Base-by-base conservation (phyloP, 352 stramenopile genomes). In the Blastocystis hominis region DNA sequence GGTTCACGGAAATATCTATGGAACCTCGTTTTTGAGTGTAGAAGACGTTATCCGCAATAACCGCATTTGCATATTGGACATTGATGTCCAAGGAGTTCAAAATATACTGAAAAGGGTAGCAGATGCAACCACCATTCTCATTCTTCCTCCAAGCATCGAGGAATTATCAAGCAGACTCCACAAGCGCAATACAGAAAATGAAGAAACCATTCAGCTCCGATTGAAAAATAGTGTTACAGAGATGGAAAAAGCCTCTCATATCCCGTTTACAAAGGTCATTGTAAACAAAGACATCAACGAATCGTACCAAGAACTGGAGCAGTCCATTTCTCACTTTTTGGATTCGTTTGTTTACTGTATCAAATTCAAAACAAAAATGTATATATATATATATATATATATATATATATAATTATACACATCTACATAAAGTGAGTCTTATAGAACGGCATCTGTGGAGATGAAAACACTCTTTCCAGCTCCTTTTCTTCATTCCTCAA, bases 1-100 rank as follows among this genome's bases (percentile, higher is more conserved):
- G 50, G 93, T 97, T 50, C 93, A 96, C 86, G 93, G 92, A 81
- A 95, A 96, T 88, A 90, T 95, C 64, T 97, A 97, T 89, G 94
- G 94, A 86, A 97, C 94, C 53, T 95, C 92, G 88, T 94, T 93
- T 88, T 89, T 34, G 76, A 53, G 44, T 34, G 92, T 97, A 44
- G 75, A 93, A 79, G 90, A 91, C 69, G 88, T 97, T 66, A 91
- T 93, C 75, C 90, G 92, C 69, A 86, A 92, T 68, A 91, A 91
- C 89, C 94, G 94, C 89, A 92, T 97, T 62, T 96, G 93, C 89
- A 92, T 97, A 56, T 64, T 97, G 36, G 94, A 97, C 90, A 95
- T 97, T 36, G 94, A 96, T 79, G 93, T 96, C 59, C 92, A 96
- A 88, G 94, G 94, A 56, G 93, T 96, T 42, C 89, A 94, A 86